These are phyloP conservation scores for Starmera quercuum DNA, from an alignment of 805 yeast species.

Conservation along the genomic window DNA sequence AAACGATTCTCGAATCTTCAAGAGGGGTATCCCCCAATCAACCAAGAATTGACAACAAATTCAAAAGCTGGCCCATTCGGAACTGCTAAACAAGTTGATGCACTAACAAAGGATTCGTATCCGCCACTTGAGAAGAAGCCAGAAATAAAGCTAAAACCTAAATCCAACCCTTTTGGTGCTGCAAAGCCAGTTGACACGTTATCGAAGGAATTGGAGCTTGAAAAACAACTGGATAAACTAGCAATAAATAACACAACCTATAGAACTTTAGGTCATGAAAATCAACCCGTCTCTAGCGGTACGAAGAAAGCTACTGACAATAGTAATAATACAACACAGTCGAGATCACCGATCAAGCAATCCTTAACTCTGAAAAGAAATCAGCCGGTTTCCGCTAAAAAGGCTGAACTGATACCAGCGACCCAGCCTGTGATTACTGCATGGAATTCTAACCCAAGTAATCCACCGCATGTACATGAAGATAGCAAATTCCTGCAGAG, in stretches of 20 bases:
- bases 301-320: neutral
- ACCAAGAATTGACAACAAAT: slow-evolving; percentile 7
- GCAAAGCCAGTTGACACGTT: slow-evolving; percentile 83
- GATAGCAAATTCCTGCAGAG: neutral
- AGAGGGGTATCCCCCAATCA: slow-evolving; percentile 3
- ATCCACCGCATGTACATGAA: neutral
- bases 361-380: too few relatives aligned
- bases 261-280: slow-evolving; percentile 17
- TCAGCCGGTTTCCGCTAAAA: too few relatives aligned
- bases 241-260: slow-evolving; percentile 38
- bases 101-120: slow-evolving; percentile 2
- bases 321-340: neutral
- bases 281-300: too few relatives aligned
- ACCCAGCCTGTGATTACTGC: slow-evolving; percentile 6
- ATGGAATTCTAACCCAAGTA: slow-evolving; percentile 5
- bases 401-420: slow-evolving; percentile 9
- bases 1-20: slow-evolving; percentile 1
- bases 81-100: neutral
- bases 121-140: slow-evolving; percentile 15
- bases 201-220: slow-evolving; percentile 56
- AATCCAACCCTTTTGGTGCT: slow-evolving; percentile 68
- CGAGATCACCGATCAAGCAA: too few relatives aligned
- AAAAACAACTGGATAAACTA: slow-evolving; percentile 33
- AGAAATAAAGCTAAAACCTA: slow-evolving; percentile 24
- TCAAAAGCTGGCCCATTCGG: neutral